Percentiles rank a stretch among this genome's conserved stretches.
Conservation (phyloP, 1,284 basidiomycete genomes). For the Lentinula novae-zelandiae region DNA sequence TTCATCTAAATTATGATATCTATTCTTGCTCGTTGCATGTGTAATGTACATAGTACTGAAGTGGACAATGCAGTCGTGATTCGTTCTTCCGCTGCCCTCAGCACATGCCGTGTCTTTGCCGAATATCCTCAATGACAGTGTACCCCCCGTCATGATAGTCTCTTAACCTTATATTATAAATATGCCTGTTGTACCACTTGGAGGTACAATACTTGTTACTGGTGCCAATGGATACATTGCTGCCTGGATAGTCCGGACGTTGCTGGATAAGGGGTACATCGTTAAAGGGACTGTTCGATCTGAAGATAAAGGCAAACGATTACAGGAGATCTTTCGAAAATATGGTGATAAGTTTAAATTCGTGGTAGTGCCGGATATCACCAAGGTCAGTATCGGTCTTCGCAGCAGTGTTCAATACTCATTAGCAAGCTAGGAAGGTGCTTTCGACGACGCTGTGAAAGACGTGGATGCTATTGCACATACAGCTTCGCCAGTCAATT, state of each 20-base stretch:
- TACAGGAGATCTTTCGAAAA: conserved; percentile 35
- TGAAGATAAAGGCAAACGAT: conserved; percentile 38
- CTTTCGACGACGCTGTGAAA: conserved; percentile 64
- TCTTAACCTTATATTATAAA: not conserved
- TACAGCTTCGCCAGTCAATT: conserved; percentile 44
- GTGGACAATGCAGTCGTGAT: too few species aligned
- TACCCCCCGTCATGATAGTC: too few species aligned
- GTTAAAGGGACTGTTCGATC: conserved; percentile 50
- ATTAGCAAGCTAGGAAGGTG: conserved; percentile 36
- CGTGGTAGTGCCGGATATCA: conserved; percentile 44
- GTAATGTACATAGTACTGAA: too few species aligned
- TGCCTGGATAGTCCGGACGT: conserved; percentile 29
- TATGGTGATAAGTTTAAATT: conserved; percentile 32
- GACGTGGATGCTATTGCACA: conserved; percentile 58
- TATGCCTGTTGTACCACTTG: conserved; percentile 17
- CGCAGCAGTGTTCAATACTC: not conserved
- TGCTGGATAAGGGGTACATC: conserved; percentile 32
- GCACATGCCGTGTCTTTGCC: not conserved
- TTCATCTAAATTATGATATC: not conserved
- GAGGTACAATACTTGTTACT: conserved; percentile 38
- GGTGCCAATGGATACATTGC: conserved; percentile 37
- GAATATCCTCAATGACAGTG: not conserved
- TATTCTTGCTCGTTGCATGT: too few species aligned
- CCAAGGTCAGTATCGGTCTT: conserved; percentile 23
- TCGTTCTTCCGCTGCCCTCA: not conserved